Conservation (phyloP, 2,329 filamentous ascomycete genomes). For the Claviceps humidiphila region DNA sequence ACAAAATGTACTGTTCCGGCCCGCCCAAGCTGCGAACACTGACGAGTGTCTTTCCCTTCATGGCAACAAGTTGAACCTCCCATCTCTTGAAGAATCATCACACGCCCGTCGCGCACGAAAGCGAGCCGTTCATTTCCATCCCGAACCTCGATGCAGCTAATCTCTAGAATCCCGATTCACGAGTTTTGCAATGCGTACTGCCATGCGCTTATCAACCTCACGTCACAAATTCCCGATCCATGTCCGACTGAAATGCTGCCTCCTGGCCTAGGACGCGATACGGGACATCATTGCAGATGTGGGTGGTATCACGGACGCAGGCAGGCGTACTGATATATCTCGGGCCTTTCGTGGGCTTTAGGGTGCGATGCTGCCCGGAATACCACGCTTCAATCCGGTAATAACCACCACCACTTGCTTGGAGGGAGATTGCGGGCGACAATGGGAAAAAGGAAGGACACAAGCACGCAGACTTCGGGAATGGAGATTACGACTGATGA, state of each 20-base stretch:
- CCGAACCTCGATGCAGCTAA: not conserved
- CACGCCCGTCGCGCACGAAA: not conserved
- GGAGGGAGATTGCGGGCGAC: too few relatives aligned
- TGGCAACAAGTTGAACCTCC: slow-evolving; percentile 12
- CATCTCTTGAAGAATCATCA: too few relatives aligned
- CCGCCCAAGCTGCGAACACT: slow-evolving; percentile 12
- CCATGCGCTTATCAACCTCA: slow-evolving; percentile 24
- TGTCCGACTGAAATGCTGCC: slow-evolving; percentile 24
- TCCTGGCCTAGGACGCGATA: slow-evolving; percentile 22
- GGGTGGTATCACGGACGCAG: slow-evolving; percentile 21
- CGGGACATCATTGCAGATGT: slow-evolving; percentile 15
- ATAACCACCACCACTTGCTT: too few relatives aligned
- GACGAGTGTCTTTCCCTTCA: slow-evolving; percentile 37
- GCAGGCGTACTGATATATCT: slow-evolving; percentile 20
- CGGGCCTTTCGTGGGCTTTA: slow-evolving; percentile 27
- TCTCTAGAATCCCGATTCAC: slow-evolving; percentile 20
- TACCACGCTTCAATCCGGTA: too few relatives aligned
- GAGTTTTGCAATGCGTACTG: slow-evolving; percentile 47
- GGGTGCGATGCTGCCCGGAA: too few relatives aligned
- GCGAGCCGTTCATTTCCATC: not conserved
- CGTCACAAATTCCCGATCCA: slow-evolving; percentile 24
- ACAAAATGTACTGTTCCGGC: slow-evolving; percentile 23
- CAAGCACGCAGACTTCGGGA: too few relatives aligned
- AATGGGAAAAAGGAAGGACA: too few relatives aligned
- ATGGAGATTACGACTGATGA: too few relatives aligned